Evolutionary conservation across 441 rosid genomes (phyloP), one percentile per base, ranked within the genome.

Genomic region (Melastoma candidum): DNA sequence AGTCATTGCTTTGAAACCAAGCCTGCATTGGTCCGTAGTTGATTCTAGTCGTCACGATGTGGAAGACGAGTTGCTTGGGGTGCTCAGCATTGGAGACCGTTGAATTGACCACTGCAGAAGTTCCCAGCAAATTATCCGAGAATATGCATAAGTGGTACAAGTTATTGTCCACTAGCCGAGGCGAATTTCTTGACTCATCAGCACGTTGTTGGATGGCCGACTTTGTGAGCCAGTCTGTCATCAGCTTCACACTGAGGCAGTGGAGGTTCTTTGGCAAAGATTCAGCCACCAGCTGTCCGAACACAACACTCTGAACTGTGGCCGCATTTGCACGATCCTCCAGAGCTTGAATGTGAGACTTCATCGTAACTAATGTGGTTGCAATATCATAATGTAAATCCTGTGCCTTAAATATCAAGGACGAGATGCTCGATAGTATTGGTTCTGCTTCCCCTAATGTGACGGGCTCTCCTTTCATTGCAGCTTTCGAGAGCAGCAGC

Each of bases 301-400:
- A 92, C 27, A 79, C 45, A 8, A 85, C 75, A 57, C 92, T 84
- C 60, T 92, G 97, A 69, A 77, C 77, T 0, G 78, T 78, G 36
- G 95, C 97, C 36, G 92, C 94, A 74, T 84, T 84, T 26, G 97
- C 89, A 50, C 92, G 89, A 66, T 82, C 94, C 75, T 92, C 98
- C 48, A 92, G 94, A 69, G 98, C 82, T 72, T 82, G 92, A 58
- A 84, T 88, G 73, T 88, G 97, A 61, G 97, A 82, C 67, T 79
- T 85, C 95, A 88, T 80, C 6, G 88, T 88, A 73, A 78, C 75
- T 66, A 92, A 75, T 22, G 92, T 77, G 60, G 97, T 88, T 54
- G 96, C 97, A 49, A 92, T 73, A 61, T 92, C 95, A 29, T 85
- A 88, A 67, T 88, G 98, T 17, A 87, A 82, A 68, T 84, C 95